A percentile compares a stretch with the other conserved stretches of the same genome.
Conservation (phyloP, 2,329 filamentous ascomycete genomes). For the Trichoderma koningii region DNA sequence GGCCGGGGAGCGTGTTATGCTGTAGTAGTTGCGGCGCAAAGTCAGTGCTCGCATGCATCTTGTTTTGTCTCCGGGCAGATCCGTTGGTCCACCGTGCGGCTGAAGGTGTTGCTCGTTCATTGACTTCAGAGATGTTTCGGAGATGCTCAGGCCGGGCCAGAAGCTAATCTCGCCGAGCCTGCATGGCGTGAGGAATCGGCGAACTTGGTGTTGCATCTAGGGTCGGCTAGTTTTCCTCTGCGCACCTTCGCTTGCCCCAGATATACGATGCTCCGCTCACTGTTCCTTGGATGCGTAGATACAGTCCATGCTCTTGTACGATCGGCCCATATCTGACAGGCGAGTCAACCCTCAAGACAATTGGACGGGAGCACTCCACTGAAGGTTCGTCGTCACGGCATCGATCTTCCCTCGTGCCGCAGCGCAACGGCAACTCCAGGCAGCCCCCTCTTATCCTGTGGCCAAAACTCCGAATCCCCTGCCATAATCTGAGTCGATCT, state of each 20-base stretch:
- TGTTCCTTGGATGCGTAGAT: constrained; percentile 2
- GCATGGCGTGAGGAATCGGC: constrained; percentile 8
- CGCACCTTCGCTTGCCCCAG: constrained; percentile 1
- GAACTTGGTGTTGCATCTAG: constrained; percentile 3
- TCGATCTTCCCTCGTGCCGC: neutral
- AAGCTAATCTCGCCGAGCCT: constrained; percentile 9
- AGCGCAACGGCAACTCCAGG: neutral
- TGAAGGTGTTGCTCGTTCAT: constrained; percentile 15
- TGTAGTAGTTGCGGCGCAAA: neutral
- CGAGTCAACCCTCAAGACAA: neutral
- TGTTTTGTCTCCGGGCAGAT: constrained; percentile 23
- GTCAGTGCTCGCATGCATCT: neutral
- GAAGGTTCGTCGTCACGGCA: neutral
- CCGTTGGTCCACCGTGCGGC: constrained; percentile 16
- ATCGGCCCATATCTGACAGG: neutral
- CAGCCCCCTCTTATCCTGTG: neutral
- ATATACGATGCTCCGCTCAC: constrained; percentile 1
- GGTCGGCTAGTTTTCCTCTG: neutral
- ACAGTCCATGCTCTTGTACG: neutral
- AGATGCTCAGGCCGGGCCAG: constrained; percentile 1
- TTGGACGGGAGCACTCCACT: neutral
- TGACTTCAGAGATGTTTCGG: constrained; percentile 10
- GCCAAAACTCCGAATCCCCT: constrained; percentile 22
- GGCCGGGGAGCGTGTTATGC: neutral
- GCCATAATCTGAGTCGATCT: constrained; percentile 31